A percentile compares a stretch with the other conserved stretches of the same genome.
phyloP scores from a whole-genome alignment of 495 filamentous ascomycete genomes.

The Penicillium steckii region DNA sequence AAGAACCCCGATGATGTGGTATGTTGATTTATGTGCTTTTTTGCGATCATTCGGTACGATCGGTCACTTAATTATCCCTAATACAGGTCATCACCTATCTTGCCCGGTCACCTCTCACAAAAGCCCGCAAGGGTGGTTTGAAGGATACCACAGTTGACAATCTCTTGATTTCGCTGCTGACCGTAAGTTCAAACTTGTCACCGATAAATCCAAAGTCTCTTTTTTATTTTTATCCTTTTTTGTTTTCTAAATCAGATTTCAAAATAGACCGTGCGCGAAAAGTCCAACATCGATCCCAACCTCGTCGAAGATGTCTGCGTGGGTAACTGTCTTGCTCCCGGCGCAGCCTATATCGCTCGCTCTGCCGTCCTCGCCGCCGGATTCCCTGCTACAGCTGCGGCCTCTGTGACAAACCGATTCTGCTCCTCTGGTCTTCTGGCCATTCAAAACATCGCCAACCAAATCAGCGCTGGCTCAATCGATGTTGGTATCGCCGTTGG shows the following conservation, averaged over 20 bases:
- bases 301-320: conserved; percentile 90
- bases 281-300: conserved; percentile 75
- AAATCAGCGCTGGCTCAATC: conserved; percentile 79
- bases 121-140: conserved; percentile 79
- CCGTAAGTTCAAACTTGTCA: conserved; percentile 48
- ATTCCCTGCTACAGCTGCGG: conserved; percentile 81
- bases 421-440: conserved; percentile 94
- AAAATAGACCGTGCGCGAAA: conserved; percentile 55
- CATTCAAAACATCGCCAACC: conserved; percentile 87
- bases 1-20: conserved; percentile 48
- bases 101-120: conserved; percentile 74
- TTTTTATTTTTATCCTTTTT: background rate
- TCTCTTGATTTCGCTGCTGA: conserved; percentile 72
- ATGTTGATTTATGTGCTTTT: conserved; percentile 12
- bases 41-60: background rate
- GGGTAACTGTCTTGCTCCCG: conserved; percentile 68
- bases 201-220: background rate
- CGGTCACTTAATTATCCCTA: background rate
- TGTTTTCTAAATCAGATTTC: background rate
- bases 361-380: conserved; percentile 87
- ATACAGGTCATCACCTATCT: conserved; percentile 79
- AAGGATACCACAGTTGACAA: conserved; percentile 89
- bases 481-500: conserved; percentile 85
- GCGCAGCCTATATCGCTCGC: conserved; percentile 78
- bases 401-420: conserved; percentile 85